Percentiles rank a stretch among this genome's conserved stretches.
Evolutionary conservation across 345 rosid genomes (phyloP).

Genomic region (Citrus medica): DNA sequence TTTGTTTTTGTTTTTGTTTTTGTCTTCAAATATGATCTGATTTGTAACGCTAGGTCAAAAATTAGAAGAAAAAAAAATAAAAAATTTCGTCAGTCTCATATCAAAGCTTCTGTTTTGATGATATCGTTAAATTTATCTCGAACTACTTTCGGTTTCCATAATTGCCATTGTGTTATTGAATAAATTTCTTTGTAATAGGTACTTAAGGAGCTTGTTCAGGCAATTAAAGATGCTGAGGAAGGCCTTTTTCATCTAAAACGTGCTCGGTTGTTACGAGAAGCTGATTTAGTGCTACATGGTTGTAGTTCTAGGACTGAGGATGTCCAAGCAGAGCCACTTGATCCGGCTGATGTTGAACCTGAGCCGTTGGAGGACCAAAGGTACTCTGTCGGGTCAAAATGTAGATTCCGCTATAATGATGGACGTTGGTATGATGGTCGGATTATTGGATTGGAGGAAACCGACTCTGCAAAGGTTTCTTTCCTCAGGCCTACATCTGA

Average conservation of each 20-base stretch:
- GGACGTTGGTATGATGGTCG: slow-evolving; percentile 97
- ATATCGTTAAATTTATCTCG: not conserved
- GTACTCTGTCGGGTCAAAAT: slow-evolving; percentile 62
- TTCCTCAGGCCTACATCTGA: slow-evolving; percentile 87
- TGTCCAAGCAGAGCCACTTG: slow-evolving; percentile 50
- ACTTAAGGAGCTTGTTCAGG: slow-evolving; percentile 66
- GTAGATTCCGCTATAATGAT: slow-evolving; percentile 64
- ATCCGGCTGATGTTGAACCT: slow-evolving; percentile 42
- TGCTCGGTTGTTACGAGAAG: slow-evolving; percentile 65
- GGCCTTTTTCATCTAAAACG: slow-evolving; percentile 77
- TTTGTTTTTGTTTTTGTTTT: not conserved
- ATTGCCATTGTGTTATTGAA: not conserved
- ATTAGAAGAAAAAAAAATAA: not conserved
- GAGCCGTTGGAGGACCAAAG: slow-evolving; percentile 45
- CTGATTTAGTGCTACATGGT: slow-evolving; percentile 40
- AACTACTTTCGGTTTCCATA: not conserved
- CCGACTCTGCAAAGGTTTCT: slow-evolving; percentile 61
- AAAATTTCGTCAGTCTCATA: not conserved
- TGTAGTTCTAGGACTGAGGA: slow-evolving; percentile 25
- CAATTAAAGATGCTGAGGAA: slow-evolving; percentile 73
- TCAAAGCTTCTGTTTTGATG: not conserved
- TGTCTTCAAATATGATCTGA: not conserved
- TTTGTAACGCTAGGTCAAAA: not conserved
- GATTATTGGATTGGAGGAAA: slow-evolving; percentile 51
- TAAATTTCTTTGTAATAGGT: slow-evolving; percentile 36